phyloP scores from a whole-genome alignment of 164 flowering plant genomes.

The Liquidambar formosana region DNA sequence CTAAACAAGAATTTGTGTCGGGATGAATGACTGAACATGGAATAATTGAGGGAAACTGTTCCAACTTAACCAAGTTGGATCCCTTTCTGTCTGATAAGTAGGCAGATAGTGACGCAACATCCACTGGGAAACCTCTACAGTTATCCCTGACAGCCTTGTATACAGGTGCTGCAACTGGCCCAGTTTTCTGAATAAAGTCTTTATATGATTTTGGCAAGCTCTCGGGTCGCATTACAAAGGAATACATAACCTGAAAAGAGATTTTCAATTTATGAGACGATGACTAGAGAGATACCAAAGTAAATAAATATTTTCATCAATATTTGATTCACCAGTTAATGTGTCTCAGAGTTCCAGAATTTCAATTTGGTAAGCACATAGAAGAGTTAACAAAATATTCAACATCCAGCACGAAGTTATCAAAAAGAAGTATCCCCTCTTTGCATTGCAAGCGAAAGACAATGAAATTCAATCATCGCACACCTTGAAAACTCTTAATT shows the following conservation, averaged over 20 bases:
- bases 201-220: constrained; percentile 94
- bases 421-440: background rate
- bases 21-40: constrained; percentile 98
- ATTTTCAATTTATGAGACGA: background rate
- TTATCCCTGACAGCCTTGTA: constrained; percentile 90
- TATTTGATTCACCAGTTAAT: background rate
- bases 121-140: constrained; percentile 80
- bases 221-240: constrained; percentile 97
- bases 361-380: background rate
- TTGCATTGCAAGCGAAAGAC: background rate
- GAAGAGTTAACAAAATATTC: background rate
- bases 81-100: constrained; percentile 56
- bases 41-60: constrained; percentile 74
- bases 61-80: constrained; percentile 46
- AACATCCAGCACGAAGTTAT: background rate
- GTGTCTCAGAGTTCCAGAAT: background rate
- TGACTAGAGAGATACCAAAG: background rate
- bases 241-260: constrained; percentile 83
- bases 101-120: constrained; percentile 65
- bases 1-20: constrained; percentile 68
- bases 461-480: background rate
- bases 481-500: too few species aligned
- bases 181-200: constrained; percentile 93
- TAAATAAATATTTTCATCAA: background rate
- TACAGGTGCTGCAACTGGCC: constrained; percentile 91